A percentile compares a stretch with the other conserved stretches of the same genome.
These are phyloP conservation scores for Aspergillus wentii DNA, from an alignment of 495 filamentous ascomycete genomes.

Conservation along the genomic window DNA sequence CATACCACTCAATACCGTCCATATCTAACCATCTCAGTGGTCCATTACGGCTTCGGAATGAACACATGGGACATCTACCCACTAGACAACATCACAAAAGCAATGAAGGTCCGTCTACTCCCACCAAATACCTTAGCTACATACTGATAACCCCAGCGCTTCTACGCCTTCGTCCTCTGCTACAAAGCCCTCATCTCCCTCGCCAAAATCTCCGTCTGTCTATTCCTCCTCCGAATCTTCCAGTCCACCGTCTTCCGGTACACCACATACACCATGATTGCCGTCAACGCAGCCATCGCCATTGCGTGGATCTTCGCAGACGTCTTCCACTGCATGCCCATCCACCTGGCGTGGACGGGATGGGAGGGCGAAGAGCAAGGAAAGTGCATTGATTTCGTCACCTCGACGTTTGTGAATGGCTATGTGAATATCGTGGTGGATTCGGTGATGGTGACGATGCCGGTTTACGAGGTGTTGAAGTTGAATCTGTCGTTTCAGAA, in stretches of 20 bases:
- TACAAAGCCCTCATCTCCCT: conserved; percentile 33
- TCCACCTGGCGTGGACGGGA: conserved; percentile 25
- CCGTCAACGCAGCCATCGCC: conserved; percentile 22
- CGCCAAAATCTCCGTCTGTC: conserved; percentile 46
- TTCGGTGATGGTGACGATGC: conserved; percentile 20
- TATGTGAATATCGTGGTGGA: conserved; percentile 27
- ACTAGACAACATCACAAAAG: conserved; percentile 16
- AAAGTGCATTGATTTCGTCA: conserved; percentile 22
- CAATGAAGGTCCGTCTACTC: conserved; percentile 14
- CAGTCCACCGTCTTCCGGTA: conserved; percentile 28
- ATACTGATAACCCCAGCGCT: no score
- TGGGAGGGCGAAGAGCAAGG: conserved; percentile 19
- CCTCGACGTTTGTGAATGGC: conserved; percentile 20
- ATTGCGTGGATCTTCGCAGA: conserved; percentile 25
- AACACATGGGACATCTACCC: conserved; percentile 26
- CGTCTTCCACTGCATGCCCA: conserved; percentile 27
- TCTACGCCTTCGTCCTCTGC: conserved; percentile 21
- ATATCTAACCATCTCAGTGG: conserved; percentile 15
- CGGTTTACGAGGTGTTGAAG: conserved; percentile 25
- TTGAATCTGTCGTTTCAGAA: conserved; percentile 23
- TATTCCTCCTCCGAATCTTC: conserved; percentile 41
- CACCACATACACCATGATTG: conserved; percentile 26
- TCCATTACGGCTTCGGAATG: conserved; percentile 19
- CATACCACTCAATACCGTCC: no score
- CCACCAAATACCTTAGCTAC: no score